These are phyloP conservation scores for Parafenestella ontariensis DNA, from an alignment of 2,329 filamentous ascomycete species.

Conservation along the genomic window DNA sequence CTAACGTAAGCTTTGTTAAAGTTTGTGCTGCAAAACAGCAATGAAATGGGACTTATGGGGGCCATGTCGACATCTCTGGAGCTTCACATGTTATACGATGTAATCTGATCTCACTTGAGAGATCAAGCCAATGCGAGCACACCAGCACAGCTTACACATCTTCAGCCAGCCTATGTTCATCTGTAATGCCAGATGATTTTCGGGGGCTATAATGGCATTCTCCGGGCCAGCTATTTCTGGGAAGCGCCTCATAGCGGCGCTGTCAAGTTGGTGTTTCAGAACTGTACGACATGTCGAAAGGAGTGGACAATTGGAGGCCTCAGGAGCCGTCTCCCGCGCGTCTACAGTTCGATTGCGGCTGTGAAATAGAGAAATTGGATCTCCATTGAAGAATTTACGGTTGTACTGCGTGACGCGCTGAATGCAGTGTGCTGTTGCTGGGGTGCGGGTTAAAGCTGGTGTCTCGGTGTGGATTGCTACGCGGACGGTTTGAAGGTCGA, in stretches of 20 bases:
- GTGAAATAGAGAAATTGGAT: neutral
- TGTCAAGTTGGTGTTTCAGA: slow-evolving; percentile 31
- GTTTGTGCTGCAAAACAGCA: neutral
- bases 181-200: neutral
- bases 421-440: slow-evolving; percentile 16
- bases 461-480: slow-evolving; percentile 21
- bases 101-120: neutral
- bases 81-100: neutral
- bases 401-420: neutral
- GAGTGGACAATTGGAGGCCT: slow-evolving; percentile 15
- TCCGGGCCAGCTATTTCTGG: neutral
- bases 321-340: slow-evolving; percentile 19
- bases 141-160: neutral
- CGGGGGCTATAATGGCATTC: neutral
- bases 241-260: slow-evolving; percentile 20
- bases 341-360: slow-evolving; percentile 12
- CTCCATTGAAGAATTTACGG: neutral
- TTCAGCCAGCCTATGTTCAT: neutral
- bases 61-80: neutral
- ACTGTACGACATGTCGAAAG: slow-evolving; percentile 10
- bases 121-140: neutral
- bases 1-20: neutral
- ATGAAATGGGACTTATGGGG: neutral
- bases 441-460: slow-evolving; percentile 12
- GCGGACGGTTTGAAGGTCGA: slow-evolving; percentile 4